Conservation (phyloP, 75 land plant species). For the Pinus albicaulis region DNA sequence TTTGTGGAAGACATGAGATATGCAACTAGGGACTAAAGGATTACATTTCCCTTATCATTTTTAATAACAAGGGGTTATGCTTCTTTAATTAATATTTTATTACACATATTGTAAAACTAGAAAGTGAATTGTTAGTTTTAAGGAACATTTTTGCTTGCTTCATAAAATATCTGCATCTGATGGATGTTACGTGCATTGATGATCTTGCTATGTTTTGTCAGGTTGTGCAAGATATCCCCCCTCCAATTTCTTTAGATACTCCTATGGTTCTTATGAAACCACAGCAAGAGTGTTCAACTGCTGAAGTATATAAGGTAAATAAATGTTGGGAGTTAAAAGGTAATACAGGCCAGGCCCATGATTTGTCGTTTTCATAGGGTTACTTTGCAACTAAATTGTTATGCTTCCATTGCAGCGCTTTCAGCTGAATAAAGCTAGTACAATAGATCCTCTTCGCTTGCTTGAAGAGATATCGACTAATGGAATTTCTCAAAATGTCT, state of each 20-base stretch:
- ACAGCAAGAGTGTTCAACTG: slow-evolving; percentile 84
- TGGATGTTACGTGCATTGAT: not conserved
- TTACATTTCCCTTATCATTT: not conserved
- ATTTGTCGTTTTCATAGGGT: not conserved
- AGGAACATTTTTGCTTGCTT: not conserved
- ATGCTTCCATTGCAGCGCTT: slow-evolving; percentile 56
- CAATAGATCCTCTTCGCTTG: slow-evolving; percentile 67
- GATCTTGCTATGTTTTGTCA: slow-evolving; percentile 12
- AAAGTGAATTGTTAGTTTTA: not conserved
- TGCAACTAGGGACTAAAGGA: not conserved
- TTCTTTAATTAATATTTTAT: not conserved
- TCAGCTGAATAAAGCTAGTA: slow-evolving; percentile 64
- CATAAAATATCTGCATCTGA: not conserved
- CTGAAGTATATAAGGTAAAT: slow-evolving; percentile 90
- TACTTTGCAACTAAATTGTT: slow-evolving; percentile 2
- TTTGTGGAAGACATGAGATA: not conserved
- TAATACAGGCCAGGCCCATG: not conserved
- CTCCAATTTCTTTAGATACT: slow-evolving; percentile 61
- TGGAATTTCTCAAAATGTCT: slow-evolving; percentile 89
- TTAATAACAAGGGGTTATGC: not conserved
- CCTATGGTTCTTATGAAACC: slow-evolving; percentile 99
- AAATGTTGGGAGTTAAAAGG: not conserved
- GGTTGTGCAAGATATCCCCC: slow-evolving; percentile 80
- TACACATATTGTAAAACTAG: not conserved
- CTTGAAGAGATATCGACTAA: slow-evolving; percentile 56